Base-by-base conservation (phyloP, 2,329 filamentous ascomycete genomes). In the Talaromyces sp. region DNA sequence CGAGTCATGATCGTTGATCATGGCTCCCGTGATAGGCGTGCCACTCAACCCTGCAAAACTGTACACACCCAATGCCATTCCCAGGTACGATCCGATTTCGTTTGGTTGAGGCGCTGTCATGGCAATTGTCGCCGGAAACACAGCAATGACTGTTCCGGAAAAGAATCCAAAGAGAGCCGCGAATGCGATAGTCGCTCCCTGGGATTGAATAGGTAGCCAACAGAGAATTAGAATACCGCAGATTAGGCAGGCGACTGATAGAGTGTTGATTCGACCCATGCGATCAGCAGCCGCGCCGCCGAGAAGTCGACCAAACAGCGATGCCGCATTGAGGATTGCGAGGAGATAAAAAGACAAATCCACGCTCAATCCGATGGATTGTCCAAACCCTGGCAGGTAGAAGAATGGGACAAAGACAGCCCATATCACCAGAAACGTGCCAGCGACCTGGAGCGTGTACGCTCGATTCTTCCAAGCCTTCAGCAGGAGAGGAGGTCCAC, bases 31-130 rank as follows among this genome's bases (percentile, higher is more conserved):
- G 52, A 82, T 74, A 0, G 83, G 82, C 13, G 81, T 80, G 0
- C 82, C 84, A 3, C 84, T 76, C 39, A 87, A 69, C 3, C 76
- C 77, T 0, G 78, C 82, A 37, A 86, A 60, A 0, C 78, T 77
- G 5, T 75, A 72, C 1, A 83, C 52, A 1, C 72, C 68, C 62
- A 73, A 56, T 8, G 69, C 70, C 66, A 71, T 70, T 1, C 70
- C 69, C 61, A 70, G 59, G 41, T 70, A 69, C 8, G 69, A 69
- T 3, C 70, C 68, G 27, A 70, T 68, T 50, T 71, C 65, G 16
- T 66, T 65, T 2, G 65, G 33, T 6, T 69, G 62, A 11, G 52
- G 52, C 16, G 68, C 37, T 22, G 63, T 69, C 31, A 66, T 66
- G 14, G 67, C 67, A 27, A 72, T 63, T 0, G 65, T 64, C 3